Evolutionary conservation across 208 protist genomes (phyloP), one percentile per base, ranked within the genome.

Genomic region (Acanthamoeba healyi): DNA sequence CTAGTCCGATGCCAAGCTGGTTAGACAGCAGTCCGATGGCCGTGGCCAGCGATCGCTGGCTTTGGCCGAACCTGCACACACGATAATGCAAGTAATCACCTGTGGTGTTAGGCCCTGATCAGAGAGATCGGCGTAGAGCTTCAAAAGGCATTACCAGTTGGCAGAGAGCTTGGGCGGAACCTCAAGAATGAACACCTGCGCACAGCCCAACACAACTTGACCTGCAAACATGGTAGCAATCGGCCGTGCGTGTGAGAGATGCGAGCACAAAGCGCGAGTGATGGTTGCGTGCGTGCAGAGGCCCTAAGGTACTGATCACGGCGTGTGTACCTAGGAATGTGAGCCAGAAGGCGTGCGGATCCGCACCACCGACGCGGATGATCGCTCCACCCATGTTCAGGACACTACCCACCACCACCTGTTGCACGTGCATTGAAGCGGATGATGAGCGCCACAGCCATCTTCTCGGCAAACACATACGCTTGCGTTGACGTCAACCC

Each of bases 131-230:
- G n/a, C n/a, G n/a, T n/a, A n/a, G n/a, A n/a, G n/a, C n/a, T n/a
- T n/a, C n/a, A n/a, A n/a, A n/a, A n/a, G n/a, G n/a, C n/a, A n/a
- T n/a, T n/a, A 87, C 79, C 79, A 87, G 34, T 87, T 87, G 79
- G 79, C 79, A 7, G 79, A 54, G 17, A 87, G 40, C 79, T 63
- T 63, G 19, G 79, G 49, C 26, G 40, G 79, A 7, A 61, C 44
- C 15, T 87, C 49, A n/a, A 87, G 38, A 32, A 87, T 61, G 79
- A 87, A 87, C 22, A 61, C n/a, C 34, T 87, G 79, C 15, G 46
- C 79, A 22, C 40, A 63, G 10, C 46, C 79, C 14, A 61, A 26
- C 17, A 87, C 49, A 4, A 61, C 22, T 34, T 87, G 79, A n/a
- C n/a, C n/a, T n/a, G n/a, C n/a, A n/a, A n/a, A n/a, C n/a, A n/a